These are phyloP conservation scores for Psilocybe subaeruginosa DNA, from an alignment of 768 basidiomycete genomes.

Conservation along the genomic window DNA sequence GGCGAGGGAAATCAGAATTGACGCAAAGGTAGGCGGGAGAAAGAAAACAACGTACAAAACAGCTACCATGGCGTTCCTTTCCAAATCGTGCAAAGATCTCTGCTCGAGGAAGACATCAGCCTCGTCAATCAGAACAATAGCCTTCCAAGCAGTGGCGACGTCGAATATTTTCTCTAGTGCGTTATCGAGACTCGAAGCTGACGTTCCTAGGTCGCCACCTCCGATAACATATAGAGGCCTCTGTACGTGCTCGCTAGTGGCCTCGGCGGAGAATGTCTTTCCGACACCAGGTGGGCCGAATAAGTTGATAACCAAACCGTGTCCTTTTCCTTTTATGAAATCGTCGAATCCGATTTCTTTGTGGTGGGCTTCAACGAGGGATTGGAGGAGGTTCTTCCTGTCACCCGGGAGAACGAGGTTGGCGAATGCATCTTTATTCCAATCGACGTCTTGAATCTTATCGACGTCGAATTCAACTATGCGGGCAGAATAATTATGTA, in stretches of 20 bases:
- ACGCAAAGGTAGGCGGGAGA: background rate
- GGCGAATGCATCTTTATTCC: slow-evolving; percentile 61
- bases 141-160: slow-evolving; percentile 63
- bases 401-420: slow-evolving; percentile 59
- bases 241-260: slow-evolving; percentile 57
- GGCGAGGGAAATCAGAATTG: slow-evolving; percentile 15
- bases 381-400: slow-evolving; percentile 56
- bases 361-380: slow-evolving; percentile 62
- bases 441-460: slow-evolving; percentile 52
- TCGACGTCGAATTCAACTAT: slow-evolving; percentile 66
- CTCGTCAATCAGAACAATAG: slow-evolving; percentile 61
- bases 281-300: slow-evolving; percentile 65
- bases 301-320: slow-evolving; percentile 58
- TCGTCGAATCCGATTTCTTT: slow-evolving; percentile 56
- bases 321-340: slow-evolving; percentile 67
- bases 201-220: slow-evolving; percentile 58
- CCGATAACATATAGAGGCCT: slow-evolving; percentile 57
- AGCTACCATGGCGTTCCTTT: slow-evolving; percentile 74
- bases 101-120: slow-evolving; percentile 78
- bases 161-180: slow-evolving; percentile 51
- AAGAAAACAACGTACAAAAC: slow-evolving; percentile 48
- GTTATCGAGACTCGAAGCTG: slow-evolving; percentile 43
- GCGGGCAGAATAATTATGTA: background rate
- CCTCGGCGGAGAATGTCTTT: slow-evolving; percentile 59
- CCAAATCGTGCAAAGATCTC: slow-evolving; percentile 63